phyloP scores from a whole-genome alignment of 176 grass and related monocot genomes.

The Musa acuminata region DNA sequence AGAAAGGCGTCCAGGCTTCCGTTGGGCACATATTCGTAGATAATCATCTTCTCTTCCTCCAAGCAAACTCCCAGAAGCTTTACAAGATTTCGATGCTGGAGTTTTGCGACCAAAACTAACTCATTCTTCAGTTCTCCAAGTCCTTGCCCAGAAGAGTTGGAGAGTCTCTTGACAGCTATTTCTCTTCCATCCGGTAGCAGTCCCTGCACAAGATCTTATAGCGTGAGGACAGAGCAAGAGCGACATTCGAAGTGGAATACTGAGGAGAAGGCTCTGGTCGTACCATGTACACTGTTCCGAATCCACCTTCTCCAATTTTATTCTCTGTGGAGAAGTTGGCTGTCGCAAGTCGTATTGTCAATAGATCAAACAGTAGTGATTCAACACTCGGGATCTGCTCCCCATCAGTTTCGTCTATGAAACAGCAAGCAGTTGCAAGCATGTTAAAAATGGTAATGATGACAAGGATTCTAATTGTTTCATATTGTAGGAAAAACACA shows the following conservation, averaged over 20 bases:
- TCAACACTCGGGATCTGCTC: constrained; percentile 5
- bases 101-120: constrained; percentile 29
- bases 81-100: constrained; percentile 39
- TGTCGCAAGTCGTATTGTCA: constrained; percentile 6
- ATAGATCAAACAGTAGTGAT: constrained; percentile 19
- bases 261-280: no score
- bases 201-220: constrained; percentile 15
- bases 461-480: no score
- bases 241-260: background rate
- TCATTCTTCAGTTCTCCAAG: constrained; percentile 35
- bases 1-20: constrained; percentile 32
- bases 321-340: constrained; percentile 16
- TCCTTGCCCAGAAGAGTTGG: constrained; percentile 19
- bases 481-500: no score
- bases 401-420: background rate
- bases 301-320: constrained; percentile 25
- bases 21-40: constrained; percentile 35
- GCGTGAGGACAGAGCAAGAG: no score
- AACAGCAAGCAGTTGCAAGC: background rate
- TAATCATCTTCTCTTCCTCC: constrained; percentile 33
- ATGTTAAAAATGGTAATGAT: background rate
- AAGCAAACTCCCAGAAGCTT: constrained; percentile 35
- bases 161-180: constrained; percentile 35
- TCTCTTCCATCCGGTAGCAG: constrained; percentile 21
- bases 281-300: constrained; percentile 32